Percentiles rank a stretch among this genome's conserved stretches.
phyloP scores from a whole-genome alignment of 306 rosid genomes.

The Canavalia gladiata region DNA sequence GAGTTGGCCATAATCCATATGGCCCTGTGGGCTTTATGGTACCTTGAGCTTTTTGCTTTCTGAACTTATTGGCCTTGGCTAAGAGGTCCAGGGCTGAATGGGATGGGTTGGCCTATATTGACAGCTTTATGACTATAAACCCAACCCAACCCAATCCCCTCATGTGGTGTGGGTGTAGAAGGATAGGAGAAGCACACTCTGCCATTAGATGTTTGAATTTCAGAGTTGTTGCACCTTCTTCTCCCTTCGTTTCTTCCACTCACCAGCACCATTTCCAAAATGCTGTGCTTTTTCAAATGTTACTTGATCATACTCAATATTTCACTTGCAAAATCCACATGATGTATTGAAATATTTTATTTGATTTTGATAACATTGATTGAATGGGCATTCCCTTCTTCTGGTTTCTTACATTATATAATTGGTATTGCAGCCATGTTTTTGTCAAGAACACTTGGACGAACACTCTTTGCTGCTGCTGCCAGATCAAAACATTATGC shows the following conservation, averaged over 20 bases:
- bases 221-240: not conserved
- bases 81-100: not conserved
- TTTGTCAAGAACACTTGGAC: conserved; percentile 70
- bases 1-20: not conserved
- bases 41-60: too few relatives aligned
- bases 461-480: conserved; percentile 66
- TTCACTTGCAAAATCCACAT: not conserved
- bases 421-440: conserved; percentile 42
- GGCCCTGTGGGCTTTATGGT: not conserved
- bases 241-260: not conserved
- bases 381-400: not conserved
- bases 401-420: conserved; percentile 38
- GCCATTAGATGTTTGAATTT: not conserved
- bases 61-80: not conserved
- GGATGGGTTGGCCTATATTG: not conserved
- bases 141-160: not conserved
- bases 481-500: conserved; percentile 70
- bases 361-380: conserved; percentile 35
- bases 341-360: conserved; percentile 5
- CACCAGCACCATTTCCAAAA: not conserved
- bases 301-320: not conserved
- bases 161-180: conserved; percentile 14
- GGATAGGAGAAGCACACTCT: not conserved
- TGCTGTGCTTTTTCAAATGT: not conserved
- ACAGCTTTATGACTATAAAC: not conserved